These are phyloP conservation scores for Nicotiana tomentosiformis DNA, from an alignment of 257 asterid genomes.

Conservation along the genomic window DNA sequence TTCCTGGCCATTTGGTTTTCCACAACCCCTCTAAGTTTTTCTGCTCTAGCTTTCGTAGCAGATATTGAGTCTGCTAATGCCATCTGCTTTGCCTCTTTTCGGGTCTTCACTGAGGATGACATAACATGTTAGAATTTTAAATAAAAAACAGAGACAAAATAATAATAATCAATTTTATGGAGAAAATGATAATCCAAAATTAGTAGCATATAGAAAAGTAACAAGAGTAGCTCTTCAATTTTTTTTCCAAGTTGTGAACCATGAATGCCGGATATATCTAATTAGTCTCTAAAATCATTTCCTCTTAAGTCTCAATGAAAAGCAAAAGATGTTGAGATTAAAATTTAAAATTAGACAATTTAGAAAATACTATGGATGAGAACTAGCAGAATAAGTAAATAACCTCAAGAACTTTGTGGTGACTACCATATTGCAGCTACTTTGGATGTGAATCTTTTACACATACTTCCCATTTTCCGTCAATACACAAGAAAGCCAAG, in stretches of 20 bases:
- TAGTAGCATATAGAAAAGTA: background rate
- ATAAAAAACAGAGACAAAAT: background rate
- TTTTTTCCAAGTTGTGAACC: background rate
- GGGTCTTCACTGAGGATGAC: slow-evolving; percentile 46
- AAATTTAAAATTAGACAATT: background rate
- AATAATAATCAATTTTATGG: background rate
- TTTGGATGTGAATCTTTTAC: background rate
- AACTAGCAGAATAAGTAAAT: background rate
- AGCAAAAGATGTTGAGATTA: no score
- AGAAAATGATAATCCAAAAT: slow-evolving; percentile 2
- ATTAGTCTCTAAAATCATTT: background rate
- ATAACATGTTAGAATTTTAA: background rate
- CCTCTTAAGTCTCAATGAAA: background rate
- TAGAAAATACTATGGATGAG: background rate
- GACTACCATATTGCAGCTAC: background rate
- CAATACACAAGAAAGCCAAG: background rate
- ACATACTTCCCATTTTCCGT: background rate
- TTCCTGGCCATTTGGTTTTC: slow-evolving; percentile 61
- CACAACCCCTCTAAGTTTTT: slow-evolving; percentile 51
- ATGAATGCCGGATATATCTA: background rate
- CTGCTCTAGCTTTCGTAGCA: slow-evolving; percentile 46
- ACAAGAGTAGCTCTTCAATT: background rate
- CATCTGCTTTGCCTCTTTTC: slow-evolving; percentile 71
- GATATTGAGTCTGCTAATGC: slow-evolving; percentile 53
- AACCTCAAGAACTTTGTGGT: background rate